Evolutionary conservation across 495 filamentous ascomycete genomes (phyloP).

Genomic region (Jackrogersella minutella): DNA sequence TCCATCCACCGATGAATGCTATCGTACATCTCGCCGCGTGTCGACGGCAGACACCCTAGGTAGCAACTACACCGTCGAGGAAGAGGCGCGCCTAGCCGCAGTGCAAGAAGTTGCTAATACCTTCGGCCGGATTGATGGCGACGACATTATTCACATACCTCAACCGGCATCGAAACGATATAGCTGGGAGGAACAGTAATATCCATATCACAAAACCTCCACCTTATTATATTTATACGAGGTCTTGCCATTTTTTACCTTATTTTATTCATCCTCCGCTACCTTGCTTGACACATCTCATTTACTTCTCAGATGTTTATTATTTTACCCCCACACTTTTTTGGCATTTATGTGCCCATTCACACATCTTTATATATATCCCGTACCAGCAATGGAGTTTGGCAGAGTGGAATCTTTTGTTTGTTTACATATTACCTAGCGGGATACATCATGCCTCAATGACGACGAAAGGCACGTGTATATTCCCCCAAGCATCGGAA

Average conservation of each 20-base stretch:
- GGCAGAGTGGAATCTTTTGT: slow-evolving; percentile 25
- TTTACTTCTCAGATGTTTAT: slow-evolving; percentile 16
- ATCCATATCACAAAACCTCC: neutral
- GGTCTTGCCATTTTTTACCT: neutral
- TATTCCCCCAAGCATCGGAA: slow-evolving; percentile 21
- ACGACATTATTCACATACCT: slow-evolving; percentile 60
- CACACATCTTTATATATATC: slow-evolving; percentile 19
- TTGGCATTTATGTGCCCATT: neutral
- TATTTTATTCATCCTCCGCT: slow-evolving; percentile 16
- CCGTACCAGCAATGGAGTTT: slow-evolving; percentile 40
- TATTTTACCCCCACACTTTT: too few relatives aligned
- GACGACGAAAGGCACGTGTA: slow-evolving; percentile 17
- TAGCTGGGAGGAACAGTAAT: slow-evolving; percentile 58
- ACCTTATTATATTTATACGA: neutral
- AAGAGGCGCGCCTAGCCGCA: slow-evolving; percentile 54
- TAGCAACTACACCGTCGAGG: slow-evolving; percentile 60
- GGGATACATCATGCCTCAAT: slow-evolving; percentile 8
- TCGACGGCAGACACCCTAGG: slow-evolving; percentile 57
- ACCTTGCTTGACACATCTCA: slow-evolving; percentile 33
- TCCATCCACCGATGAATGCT: slow-evolving; percentile 17
- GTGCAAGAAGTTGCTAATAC: slow-evolving; percentile 16
- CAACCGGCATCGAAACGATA: slow-evolving; percentile 60
- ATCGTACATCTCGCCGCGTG: slow-evolving; percentile 32
- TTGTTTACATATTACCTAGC: slow-evolving; percentile 5
- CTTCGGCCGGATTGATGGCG: slow-evolving; percentile 44